Evolutionary conservation across 2,329 filamentous ascomycete species (phyloP).

Genomic region (Aspergillus fischeri): DNA sequence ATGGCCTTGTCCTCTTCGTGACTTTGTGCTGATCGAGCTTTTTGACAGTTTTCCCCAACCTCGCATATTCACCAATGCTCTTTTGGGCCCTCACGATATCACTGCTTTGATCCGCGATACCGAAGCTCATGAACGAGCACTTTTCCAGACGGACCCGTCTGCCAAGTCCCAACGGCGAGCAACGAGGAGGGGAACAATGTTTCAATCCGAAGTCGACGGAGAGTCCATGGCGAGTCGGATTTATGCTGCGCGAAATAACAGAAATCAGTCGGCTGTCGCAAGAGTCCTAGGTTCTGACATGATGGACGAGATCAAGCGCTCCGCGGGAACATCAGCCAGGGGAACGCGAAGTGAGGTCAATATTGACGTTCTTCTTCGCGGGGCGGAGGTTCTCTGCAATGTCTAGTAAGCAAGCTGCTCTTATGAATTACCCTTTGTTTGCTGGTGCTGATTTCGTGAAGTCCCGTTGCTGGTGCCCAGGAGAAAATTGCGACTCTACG

Average conservation of each 20-base stretch:
- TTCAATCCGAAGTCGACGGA: slow-evolving; percentile 35
- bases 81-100: slow-evolving; percentile 85
- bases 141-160: slow-evolving; percentile 84
- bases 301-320: slow-evolving; percentile 70
- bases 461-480: slow-evolving; percentile 69
- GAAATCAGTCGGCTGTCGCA: slow-evolving; percentile 76
- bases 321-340: slow-evolving; percentile 52
- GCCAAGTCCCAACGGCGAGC: slow-evolving; percentile 46
- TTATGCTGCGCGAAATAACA: slow-evolving; percentile 53
- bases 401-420: slow-evolving; percentile 61
- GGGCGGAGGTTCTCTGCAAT: slow-evolving; percentile 83
- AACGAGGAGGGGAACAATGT: slow-evolving; percentile 48
- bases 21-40: slow-evolving; percentile 9
- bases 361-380: slow-evolving; percentile 76
- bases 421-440: background rate
- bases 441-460: slow-evolving; percentile 25
- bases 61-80: slow-evolving; percentile 93
- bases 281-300: slow-evolving; percentile 84
- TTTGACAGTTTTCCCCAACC: slow-evolving; percentile 71
- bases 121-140: slow-evolving; percentile 85
- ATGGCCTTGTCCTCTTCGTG: background rate
- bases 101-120: slow-evolving; percentile 93
- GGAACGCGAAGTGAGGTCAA: slow-evolving; percentile 67
- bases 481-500: slow-evolving; percentile 73
- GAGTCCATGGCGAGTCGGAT: slow-evolving; percentile 45